These are phyloP conservation scores for Boletus sp. DNA, from an alignment of 768 basidiomycete genomes.

Conservation along the genomic window DNA sequence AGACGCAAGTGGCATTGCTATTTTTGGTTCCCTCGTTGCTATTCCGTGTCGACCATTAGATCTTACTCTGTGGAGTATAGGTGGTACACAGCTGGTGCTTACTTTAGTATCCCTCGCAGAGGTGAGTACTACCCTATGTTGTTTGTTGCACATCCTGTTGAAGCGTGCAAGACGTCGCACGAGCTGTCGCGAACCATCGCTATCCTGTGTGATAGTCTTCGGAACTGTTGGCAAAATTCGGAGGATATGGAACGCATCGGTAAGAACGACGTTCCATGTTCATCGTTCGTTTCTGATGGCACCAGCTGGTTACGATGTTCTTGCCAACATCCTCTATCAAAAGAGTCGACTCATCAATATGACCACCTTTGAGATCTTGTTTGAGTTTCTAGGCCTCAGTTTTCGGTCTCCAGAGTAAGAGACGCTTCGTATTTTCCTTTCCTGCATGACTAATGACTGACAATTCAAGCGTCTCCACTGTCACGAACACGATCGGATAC, in stretches of 20 bases:
- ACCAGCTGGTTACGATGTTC: slow-evolving; percentile 83
- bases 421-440: not conserved
- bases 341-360: slow-evolving; percentile 78
- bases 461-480: slow-evolving; percentile 64
- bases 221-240: slow-evolving; percentile 88
- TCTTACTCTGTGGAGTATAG: slow-evolving; percentile 75
- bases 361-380: slow-evolving; percentile 77
- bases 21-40: slow-evolving; percentile 55
- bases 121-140: slow-evolving; percentile 37
- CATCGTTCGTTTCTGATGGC: slow-evolving; percentile 2
- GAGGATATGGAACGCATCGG: slow-evolving; percentile 92
- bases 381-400: slow-evolving; percentile 84
- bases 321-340: slow-evolving; percentile 67
- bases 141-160: not conserved
- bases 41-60: slow-evolving; percentile 69
- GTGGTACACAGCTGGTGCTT: slow-evolving; percentile 74
- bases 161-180: slow-evolving; percentile 56
- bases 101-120: slow-evolving; percentile 74
- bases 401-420: slow-evolving; percentile 79
- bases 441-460: not conserved
- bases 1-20: not conserved
- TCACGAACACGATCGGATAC: slow-evolving; percentile 82
- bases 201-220: slow-evolving; percentile 73
- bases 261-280: slow-evolving; percentile 38
- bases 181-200: slow-evolving; percentile 73